Conservation (phyloP, 768 basidiomycete species). For the Antrodiella citrinella region DNA sequence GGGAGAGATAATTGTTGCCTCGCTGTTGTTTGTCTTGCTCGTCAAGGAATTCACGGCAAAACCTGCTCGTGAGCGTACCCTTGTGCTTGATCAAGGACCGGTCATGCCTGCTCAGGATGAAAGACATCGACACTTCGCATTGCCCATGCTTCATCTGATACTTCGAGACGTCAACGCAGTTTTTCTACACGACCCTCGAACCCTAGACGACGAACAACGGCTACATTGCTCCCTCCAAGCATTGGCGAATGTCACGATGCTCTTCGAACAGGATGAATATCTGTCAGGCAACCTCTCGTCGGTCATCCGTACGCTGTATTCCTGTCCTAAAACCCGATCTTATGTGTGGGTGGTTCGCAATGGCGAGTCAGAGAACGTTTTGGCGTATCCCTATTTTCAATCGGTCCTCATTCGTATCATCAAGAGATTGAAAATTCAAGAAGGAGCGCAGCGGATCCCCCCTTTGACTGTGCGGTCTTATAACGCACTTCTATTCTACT, state of each 20-base stretch:
- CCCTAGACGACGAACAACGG: slow-evolving; percentile 1
- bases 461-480: slow-evolving; percentile 36
- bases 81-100: slow-evolving; percentile 13
- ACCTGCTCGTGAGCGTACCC: neutral
- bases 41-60: slow-evolving; percentile 39
- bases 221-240: slow-evolving; percentile 43
- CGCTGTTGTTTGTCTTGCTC: slow-evolving; percentile 57
- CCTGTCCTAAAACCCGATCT: slow-evolving; percentile 22
- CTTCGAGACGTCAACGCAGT: slow-evolving; percentile 27
- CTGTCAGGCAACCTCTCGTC: slow-evolving; percentile 36
- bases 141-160: slow-evolving; percentile 11
- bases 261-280: slow-evolving; percentile 43
- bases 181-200: slow-evolving; percentile 21
- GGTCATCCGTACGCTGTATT: slow-evolving; percentile 40
- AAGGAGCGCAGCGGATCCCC: slow-evolving; percentile 16
- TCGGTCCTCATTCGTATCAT: slow-evolving; percentile 21
- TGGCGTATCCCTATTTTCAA: slow-evolving; percentile 26
- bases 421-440: slow-evolving; percentile 6
- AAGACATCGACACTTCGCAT: too few relatives aligned
- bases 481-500: slow-evolving; percentile 60
- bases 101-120: too few relatives aligned
- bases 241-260: slow-evolving; percentile 46
- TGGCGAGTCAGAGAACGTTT: slow-evolving; percentile 7
- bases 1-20: slow-evolving; percentile 73
- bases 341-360: slow-evolving; percentile 19